Conservation (phyloP, 2,329 filamentous ascomycete species). For the Ustilaginoidea virens region DNA sequence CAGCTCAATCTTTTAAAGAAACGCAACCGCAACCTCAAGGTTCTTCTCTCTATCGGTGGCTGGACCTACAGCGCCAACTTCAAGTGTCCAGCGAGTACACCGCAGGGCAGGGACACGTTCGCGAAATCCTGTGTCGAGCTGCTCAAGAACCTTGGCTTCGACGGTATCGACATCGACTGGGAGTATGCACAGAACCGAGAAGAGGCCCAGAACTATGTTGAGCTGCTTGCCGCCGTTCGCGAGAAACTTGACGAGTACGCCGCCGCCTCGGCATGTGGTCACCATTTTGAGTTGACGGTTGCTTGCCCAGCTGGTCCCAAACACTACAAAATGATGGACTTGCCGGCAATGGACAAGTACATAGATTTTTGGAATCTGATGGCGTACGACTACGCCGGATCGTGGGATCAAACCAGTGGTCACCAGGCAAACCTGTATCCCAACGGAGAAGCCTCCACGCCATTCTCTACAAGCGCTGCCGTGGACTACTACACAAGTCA, state of each 20-base stretch:
- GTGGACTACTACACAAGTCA: conserved; percentile 52
- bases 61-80: conserved; percentile 90
- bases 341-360: conserved; percentile 47
- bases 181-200: conserved; percentile 42
- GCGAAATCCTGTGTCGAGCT: conserved; percentile 59
- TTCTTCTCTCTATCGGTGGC: conserved; percentile 75
- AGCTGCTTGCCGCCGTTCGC: conserved; percentile 41
- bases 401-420: conserved; percentile 56
- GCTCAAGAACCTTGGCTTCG: conserved; percentile 67
- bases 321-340: conserved; percentile 46
- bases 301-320: conserved; percentile 46
- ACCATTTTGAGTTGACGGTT: conserved; percentile 50
- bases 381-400: conserved; percentile 80
- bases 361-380: conserved; percentile 71
- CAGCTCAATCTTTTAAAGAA: conserved; percentile 76
- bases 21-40: conserved; percentile 66
- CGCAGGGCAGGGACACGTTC: conserved; percentile 53
- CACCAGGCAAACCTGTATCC: conserved; percentile 71
- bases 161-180: conserved; percentile 55
- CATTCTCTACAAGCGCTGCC: conserved; percentile 60
- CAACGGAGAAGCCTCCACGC: conserved; percentile 47
- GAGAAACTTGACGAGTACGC: conserved; percentile 43
- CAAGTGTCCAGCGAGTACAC: conserved; percentile 54
- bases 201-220: conserved; percentile 43
- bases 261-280: conserved; percentile 20